Evolutionary conservation across 139 green algal species (phyloP).

Genomic region (Chlamydomonas eustigma): DNA sequence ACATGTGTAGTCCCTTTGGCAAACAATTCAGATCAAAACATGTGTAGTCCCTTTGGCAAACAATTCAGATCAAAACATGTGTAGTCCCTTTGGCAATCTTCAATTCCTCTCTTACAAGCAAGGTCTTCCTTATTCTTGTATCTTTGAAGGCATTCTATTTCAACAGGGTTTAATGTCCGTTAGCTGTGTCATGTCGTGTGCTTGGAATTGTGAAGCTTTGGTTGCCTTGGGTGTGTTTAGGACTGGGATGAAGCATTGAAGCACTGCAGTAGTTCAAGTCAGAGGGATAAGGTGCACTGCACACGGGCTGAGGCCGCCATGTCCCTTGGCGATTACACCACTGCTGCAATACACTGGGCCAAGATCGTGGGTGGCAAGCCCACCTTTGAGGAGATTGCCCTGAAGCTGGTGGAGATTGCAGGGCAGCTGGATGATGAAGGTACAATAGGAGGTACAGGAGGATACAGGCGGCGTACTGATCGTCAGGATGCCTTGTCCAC

Average conservation of each 20-base stretch:
- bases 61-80: no score
- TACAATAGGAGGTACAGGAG: conserved; percentile 5
- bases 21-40: no score
- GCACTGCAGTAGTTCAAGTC: conserved; percentile 27
- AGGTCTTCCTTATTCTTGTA: no score
- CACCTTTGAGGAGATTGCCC: conserved; percentile 83
- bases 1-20: no score
- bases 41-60: no score
- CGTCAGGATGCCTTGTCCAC: conserved; percentile 21
- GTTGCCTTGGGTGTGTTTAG: no score
- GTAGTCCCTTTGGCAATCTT: no score
- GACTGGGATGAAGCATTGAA: conserved; percentile 44
- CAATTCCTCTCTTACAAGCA: no score
- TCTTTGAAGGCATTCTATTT: no score
- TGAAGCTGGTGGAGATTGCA: conserved; percentile 65
- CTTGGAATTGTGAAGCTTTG: no score
- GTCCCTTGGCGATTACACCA: conserved; percentile 27
- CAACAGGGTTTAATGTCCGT: no score
- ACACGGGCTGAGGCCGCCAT: conserved; percentile 1
- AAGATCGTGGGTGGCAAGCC: conserved; percentile 50
- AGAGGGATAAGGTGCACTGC: conserved; percentile 64
- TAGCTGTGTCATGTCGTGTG: no score
- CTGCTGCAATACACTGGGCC: conserved; percentile 52
- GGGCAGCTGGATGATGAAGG: not conserved
- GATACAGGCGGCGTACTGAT: conserved; percentile 6